Evolutionary conservation across 2,329 filamentous ascomycete species (phyloP), one percentile per base, ranked within the genome.

Genomic region (Arachnomyces sp.): DNA sequence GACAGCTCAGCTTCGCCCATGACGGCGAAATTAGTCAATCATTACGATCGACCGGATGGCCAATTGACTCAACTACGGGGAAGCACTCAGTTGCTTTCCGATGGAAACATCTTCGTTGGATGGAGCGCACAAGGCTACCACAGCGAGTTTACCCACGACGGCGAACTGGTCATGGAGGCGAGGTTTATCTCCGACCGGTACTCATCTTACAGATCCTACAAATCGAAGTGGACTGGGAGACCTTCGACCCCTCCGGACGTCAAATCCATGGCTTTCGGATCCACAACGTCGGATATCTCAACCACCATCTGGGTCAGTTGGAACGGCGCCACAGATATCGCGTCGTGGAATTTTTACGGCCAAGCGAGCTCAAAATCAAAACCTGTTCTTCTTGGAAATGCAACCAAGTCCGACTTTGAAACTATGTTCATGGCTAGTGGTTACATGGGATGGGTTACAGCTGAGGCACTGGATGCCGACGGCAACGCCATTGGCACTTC

Each of bases 161-260:
- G 62, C 6, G 42, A 49, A 7, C 15, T 54, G n/a, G 36, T 60
- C 4, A 53, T 62, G 45, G 55, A 52, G 8, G 60, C 61, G 1
- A 47, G 42, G 15, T 67, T 64, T 44, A 49, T 44, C 7, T n/a
- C 14, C n/a, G n/a, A 39, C 1, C 54, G 55, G 7, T 61, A 56
- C 42, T 55, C 54, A 5, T 65, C 55, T 17, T 67, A 67, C 42
- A 61, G 64, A 3, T 52, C 59, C 7, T 66, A 61, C 50, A 67
- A 67, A 39, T 55, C 44, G 17, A 48, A 57, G 25, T 66, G 62
- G 38, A 53, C 47, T 1, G 61, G 63, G 12, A 52, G 53, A 7
- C 60, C 61, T 3, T 34, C 37, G 13, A 42, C 51, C 5, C 53
- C 59, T 2, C 61, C 62, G 1, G 53, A 49, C 2, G 12, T 61